Percentiles rank a stretch among this genome's conserved stretches.
phyloP scores from a whole-genome alignment of 805 yeast species.

The Candida tibetensis region DNA sequence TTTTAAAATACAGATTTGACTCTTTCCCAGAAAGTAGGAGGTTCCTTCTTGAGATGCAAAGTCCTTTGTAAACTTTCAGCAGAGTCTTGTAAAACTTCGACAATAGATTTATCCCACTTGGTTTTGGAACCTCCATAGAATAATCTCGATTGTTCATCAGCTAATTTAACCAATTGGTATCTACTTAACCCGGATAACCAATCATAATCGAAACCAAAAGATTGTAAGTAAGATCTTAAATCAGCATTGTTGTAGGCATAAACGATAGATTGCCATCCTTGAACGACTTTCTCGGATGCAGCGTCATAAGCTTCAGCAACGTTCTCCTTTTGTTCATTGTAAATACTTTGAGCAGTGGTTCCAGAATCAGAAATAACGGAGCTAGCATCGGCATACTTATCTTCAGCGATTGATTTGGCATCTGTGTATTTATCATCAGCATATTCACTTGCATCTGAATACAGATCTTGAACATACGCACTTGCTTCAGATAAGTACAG shows the following conservation, averaged over 20 bases:
- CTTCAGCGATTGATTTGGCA: not conserved
- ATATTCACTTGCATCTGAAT: not conserved
- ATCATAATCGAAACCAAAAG: slow-evolving; percentile 38
- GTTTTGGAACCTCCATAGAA: slow-evolving; percentile 24
- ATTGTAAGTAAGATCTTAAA: slow-evolving; percentile 36
- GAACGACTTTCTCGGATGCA: not conserved
- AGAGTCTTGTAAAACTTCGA: slow-evolving; percentile 5
- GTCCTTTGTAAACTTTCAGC: slow-evolving; percentile 2
- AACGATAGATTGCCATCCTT: slow-evolving; percentile 19
- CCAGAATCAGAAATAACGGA: slow-evolving; percentile 1
- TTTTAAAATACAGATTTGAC: not conserved
- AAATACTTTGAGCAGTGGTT: slow-evolving; percentile 7
- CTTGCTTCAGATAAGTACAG: not conserved
- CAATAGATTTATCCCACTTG: slow-evolving; percentile 9
- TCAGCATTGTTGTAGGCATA: slow-evolving; percentile 45
- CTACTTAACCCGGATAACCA: slow-evolving; percentile 17
- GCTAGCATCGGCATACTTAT: not conserved
- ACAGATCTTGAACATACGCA: not conserved
- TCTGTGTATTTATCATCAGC: not conserved
- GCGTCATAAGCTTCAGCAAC: slow-evolving; percentile 6
- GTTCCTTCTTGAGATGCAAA: slow-evolving; percentile 5
- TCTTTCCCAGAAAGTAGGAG: slow-evolving; percentile 6
- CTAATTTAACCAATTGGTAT: slow-evolving; percentile 35
- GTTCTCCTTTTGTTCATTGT: slow-evolving; percentile 7
- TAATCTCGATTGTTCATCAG: slow-evolving; percentile 42